Evolutionary conservation across 2,329 filamentous ascomycete species (phyloP), one percentile per base, ranked within the genome.

Genomic region (Chalaropsis ovoidea): DNA sequence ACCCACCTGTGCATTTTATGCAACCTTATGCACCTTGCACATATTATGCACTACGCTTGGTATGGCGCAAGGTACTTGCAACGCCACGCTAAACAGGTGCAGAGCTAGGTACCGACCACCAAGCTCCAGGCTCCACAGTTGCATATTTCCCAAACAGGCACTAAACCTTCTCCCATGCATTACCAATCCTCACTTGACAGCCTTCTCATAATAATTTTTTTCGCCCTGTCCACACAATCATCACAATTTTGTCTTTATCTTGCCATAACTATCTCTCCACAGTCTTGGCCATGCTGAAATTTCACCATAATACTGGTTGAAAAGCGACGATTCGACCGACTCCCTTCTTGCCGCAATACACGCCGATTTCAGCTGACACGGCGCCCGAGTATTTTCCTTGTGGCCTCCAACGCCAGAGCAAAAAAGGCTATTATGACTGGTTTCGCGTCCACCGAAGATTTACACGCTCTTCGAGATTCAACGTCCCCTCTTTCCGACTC

Each of bases 331-430:
- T 77, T 80, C 74, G 71, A 75, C 79, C 79, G 83, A 86, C 27
- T 79, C 72, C 76, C 74, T 76, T 83, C 82, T 82, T 73, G 74
- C 72, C 74, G 67, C 74, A 71, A 75, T 82, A 81, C 79, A 86
- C 86, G 83, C 80, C 74, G 77, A 73, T 76, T 77, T 78, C 79
- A 77, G 76, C 74, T 80, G 81, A 78, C 76, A 79, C 76, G 77
- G 80, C 78, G 78, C 77, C 77, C 77, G 74, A 73, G 74, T 72
- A 72, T 74, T 75, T 75, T 75, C 74, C 74, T 74, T 71, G 71
- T 73, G 73, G 74, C 77, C 73, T 72, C 72, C 73, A 56, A 65
- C 54, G 19, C 24, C 35, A 19, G 10, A 22, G 19, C 35, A 43
- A 49, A 49, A 62, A 35, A 27, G 76, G 73, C 75, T 75, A 82